Percentiles rank a stretch among this genome's conserved stretches.
phyloP scores from a whole-genome alignment of 1,284 basidiomycete species.

The Ganoderma multipileum region DNA sequence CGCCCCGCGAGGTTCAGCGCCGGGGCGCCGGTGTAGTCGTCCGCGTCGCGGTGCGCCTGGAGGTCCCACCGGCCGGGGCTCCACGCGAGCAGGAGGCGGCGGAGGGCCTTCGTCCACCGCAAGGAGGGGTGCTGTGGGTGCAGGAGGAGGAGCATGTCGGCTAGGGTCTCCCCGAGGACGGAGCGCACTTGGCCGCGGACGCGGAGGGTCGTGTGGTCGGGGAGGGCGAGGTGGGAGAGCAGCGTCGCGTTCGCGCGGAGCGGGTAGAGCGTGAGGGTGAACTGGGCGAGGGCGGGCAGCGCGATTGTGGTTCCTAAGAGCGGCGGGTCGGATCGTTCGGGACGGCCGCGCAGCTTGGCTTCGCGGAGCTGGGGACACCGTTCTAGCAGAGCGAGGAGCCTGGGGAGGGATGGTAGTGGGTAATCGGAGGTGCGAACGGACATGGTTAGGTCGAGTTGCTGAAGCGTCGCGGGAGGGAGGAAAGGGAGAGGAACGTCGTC shows the following conservation, averaged over 20 bases:
- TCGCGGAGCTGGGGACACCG: neutral
- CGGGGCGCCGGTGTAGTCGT: neutral
- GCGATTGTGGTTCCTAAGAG: neutral
- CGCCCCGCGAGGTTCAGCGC: slow-evolving; percentile 5
- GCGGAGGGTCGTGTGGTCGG: neutral
- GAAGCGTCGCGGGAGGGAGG: neutral
- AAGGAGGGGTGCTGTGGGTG: neutral
- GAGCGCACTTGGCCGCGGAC: neutral
- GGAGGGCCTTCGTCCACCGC: neutral
- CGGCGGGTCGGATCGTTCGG: neutral
- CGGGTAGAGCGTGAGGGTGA: neutral
- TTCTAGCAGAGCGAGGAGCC: neutral
- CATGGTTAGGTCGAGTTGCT: neutral
- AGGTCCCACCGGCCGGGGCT: neutral
- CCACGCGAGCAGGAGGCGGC: neutral
- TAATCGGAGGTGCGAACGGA: neutral
- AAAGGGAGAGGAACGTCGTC: slow-evolving; percentile 3
- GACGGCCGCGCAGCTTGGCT: neutral
- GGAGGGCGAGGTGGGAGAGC: slow-evolving; percentile 1
- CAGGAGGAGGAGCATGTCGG: neutral
- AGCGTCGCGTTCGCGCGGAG: neutral
- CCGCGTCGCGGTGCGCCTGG: neutral
- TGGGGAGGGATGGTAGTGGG: neutral
- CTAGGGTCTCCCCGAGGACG: neutral
- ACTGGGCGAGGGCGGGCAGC: neutral